phyloP scores from a whole-genome alignment of 2,329 filamentous ascomycete genomes.

The Venturia carpophila region DNA sequence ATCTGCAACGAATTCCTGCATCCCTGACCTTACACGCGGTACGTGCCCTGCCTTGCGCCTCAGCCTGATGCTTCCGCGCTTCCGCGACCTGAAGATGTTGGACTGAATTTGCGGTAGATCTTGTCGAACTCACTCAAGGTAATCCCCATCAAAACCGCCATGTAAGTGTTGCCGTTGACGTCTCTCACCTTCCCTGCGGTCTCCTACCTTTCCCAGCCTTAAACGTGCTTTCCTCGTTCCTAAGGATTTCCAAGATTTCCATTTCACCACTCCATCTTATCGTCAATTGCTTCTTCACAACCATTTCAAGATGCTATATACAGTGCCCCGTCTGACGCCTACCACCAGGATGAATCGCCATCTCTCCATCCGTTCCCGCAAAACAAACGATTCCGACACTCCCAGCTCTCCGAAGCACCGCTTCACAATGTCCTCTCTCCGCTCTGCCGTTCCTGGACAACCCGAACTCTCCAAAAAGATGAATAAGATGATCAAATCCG shows the following conservation, averaged over 20 bases:
- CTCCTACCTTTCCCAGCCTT: neutral
- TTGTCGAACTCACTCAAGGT: neutral
- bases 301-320: neutral
- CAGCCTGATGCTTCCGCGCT: slow-evolving; percentile 9
- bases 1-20: neutral
- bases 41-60: slow-evolving; percentile 2
- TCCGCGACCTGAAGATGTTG: neutral
- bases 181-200: neutral
- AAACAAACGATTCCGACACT: slow-evolving; percentile 38
- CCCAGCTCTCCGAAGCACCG: slow-evolving; percentile 47
- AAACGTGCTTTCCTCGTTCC: neutral
- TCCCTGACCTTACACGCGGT: neutral
- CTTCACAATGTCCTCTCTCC: slow-evolving; percentile 81
- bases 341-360: slow-evolving; percentile 56
- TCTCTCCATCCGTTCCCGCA: slow-evolving; percentile 64
- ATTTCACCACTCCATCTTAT: neutral
- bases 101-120: neutral
- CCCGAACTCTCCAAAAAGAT: slow-evolving; percentile 84
- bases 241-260: neutral
- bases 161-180: neutral
- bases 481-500: slow-evolving; percentile 87
- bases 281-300: neutral
- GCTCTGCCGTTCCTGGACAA: slow-evolving; percentile 61
- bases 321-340: slow-evolving; percentile 14
- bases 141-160: neutral